phyloP scores from a whole-genome alignment of 441 rosid species.

The Euphorbia celastroides region DNA sequence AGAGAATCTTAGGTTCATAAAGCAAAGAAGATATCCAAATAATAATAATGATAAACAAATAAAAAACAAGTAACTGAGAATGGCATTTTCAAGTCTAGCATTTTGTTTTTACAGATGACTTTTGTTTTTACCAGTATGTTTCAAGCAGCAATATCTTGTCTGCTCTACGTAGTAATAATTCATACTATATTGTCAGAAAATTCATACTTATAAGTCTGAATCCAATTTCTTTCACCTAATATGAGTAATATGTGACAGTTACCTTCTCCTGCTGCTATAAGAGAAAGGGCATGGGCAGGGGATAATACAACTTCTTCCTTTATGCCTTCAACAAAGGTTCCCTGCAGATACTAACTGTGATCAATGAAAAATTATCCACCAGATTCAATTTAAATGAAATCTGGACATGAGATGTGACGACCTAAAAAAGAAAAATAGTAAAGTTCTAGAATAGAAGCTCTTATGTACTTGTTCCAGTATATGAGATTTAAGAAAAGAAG shows the following conservation, averaged over 20 bases:
- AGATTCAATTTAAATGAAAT: background rate
- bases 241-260: conserved; percentile 23
- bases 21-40: background rate
- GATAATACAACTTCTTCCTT: conserved; percentile 99
- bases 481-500: background rate
- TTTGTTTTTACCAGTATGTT: background rate
- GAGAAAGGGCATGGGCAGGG: conserved; percentile 98
- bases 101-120: background rate
- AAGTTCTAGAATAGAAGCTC: background rate
- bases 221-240: conserved; percentile 4
- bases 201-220: conserved; percentile 6
- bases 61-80: background rate
- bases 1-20: conserved; percentile 7
- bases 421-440: conserved; percentile 2
- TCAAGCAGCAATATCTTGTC: background rate
- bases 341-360: conserved; percentile 45
- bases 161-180: background rate
- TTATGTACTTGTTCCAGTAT: background rate
- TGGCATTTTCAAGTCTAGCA: background rate
- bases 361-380: conserved; percentile 12
- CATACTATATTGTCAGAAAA: background rate
- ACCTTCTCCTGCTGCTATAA: conserved; percentile 99
- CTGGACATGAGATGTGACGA: background rate
- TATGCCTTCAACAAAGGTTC: conserved; percentile 96
- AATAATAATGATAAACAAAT: background rate